Evolutionary conservation across 345 rosid species (phyloP).

Genomic region (Corymbia maculata): DNA sequence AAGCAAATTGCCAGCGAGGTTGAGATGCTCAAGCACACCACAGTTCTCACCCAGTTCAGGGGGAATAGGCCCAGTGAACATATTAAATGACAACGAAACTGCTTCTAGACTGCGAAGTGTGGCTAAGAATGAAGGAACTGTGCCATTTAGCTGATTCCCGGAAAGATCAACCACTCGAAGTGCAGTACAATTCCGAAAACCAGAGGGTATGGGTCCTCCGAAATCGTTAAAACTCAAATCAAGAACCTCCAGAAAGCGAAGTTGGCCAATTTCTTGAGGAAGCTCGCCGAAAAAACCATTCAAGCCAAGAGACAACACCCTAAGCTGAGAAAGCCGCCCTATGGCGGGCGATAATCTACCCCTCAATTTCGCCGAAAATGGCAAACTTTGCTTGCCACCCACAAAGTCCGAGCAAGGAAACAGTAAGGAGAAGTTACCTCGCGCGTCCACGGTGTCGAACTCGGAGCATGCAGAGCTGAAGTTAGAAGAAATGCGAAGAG

Average conservation of each 20-base stretch:
- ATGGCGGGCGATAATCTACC: conserved; percentile 20
- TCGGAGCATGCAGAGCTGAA: conserved; percentile 10
- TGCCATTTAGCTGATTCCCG: conserved; percentile 29
- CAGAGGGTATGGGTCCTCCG: conserved; percentile 14
- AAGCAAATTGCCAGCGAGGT: conserved; percentile 24
- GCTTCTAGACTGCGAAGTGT: conserved; percentile 7
- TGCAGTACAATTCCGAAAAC: conserved; percentile 21
- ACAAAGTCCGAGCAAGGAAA: conserved; percentile 18
- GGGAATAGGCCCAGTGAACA: conserved; percentile 24
- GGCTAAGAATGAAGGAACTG: conserved; percentile 16
- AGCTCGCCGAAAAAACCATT: conserved; percentile 27
- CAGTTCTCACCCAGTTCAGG: conserved; percentile 21
- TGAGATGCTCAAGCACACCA: conserved; percentile 24
- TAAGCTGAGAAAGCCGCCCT: conserved; percentile 22
- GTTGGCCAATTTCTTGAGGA: conserved; percentile 28
- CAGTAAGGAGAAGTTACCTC: conserved; percentile 20
- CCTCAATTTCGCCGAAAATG: conserved; percentile 8
- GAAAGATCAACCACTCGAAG: conserved; percentile 26
- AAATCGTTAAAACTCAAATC: conserved; percentile 44
- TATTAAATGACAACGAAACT: conserved; percentile 22
- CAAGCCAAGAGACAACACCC: conserved; percentile 26
- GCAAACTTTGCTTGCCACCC: not conserved
- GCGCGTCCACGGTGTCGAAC: not conserved
- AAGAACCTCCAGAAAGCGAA: conserved; percentile 27
- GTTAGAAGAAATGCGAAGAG: conserved; percentile 16